These are phyloP conservation scores for Jacaranda copaia DNA, from an alignment of 257 asterid genomes.

Conservation along the genomic window DNA sequence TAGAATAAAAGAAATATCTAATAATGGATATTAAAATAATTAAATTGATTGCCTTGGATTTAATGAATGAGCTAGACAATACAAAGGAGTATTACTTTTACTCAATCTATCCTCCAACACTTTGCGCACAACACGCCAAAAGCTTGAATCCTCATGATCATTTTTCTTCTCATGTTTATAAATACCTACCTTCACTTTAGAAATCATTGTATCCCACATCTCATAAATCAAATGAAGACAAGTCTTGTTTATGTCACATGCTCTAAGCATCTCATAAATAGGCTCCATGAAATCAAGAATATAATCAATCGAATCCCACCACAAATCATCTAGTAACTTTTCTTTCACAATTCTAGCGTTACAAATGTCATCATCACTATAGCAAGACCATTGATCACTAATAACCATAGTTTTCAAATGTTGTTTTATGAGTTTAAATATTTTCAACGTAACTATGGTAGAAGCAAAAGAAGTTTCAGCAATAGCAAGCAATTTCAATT, in stretches of 20 bases:
- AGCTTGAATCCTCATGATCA: too few species aligned
- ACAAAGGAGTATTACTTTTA: background rate
- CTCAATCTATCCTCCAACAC: slow-evolving; percentile 8
- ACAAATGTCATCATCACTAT: slow-evolving; percentile 5
- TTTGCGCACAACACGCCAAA: too few species aligned
- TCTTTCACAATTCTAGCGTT: slow-evolving; percentile 1
- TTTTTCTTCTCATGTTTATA: too few species aligned
- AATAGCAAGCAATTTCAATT: background rate
- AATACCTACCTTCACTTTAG: too few species aligned
- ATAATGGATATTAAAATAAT: background rate
- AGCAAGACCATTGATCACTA: slow-evolving; percentile 21
- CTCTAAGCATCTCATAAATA: too few species aligned
- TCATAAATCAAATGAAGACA: too few species aligned
- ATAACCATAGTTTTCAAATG: slow-evolving; percentile 4
- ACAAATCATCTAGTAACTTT: background rate
- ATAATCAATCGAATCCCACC: too few species aligned
- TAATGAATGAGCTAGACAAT: background rate
- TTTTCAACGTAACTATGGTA: slow-evolving; percentile 8
- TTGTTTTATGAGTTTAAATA: slow-evolving; percentile 14
- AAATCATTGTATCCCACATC: too few species aligned
- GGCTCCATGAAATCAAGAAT: too few species aligned
- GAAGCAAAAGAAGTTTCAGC: background rate
- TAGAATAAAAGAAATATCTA: background rate
- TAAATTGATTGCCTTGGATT: background rate
- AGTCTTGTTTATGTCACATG: too few species aligned